Conservation (phyloP, 1,284 basidiomycete species). For the Pyrrhoderma lamaoense region DNA sequence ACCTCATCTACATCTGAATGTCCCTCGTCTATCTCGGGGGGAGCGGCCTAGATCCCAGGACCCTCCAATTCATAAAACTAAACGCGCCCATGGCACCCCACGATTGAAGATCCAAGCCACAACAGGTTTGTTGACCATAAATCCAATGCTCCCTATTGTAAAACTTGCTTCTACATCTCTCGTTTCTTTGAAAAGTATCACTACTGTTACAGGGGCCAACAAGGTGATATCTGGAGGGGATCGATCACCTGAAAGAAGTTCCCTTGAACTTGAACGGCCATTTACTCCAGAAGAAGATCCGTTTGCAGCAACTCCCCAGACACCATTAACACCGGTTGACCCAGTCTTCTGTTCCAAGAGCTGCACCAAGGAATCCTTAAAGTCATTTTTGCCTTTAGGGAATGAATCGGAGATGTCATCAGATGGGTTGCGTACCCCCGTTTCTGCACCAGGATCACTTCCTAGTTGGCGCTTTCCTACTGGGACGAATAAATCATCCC, state of each 20-base stretch:
- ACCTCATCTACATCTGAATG: conserved; percentile 14
- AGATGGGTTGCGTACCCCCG: neutral
- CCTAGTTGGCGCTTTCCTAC: conserved; percentile 9
- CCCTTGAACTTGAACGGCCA: neutral
- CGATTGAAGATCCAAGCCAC: neutral
- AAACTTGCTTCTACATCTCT: conserved; percentile 13
- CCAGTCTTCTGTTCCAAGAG: neutral
- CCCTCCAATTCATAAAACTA: no score
- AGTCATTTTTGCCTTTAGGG: conserved; percentile 7
- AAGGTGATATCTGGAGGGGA: conserved; percentile 2
- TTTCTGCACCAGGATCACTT: conserved; percentile 1
- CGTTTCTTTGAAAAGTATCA: conserved; percentile 11
- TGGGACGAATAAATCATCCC: conserved; percentile 4
- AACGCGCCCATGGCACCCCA: neutral
- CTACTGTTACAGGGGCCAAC: conserved; percentile 5
- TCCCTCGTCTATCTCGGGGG: conserved; percentile 2
- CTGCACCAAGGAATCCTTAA: neutral
- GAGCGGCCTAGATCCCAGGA: no score
- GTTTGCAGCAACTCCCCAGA: conserved; percentile 13
- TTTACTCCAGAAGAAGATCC: conserved; percentile 16
- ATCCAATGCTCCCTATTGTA: neutral
- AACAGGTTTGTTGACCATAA: neutral
- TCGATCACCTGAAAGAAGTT: no score
- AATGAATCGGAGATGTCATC: conserved; percentile 5
- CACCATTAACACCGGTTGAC: conserved; percentile 5